Evolutionary conservation across 1,284 basidiomycete genomes (phyloP).

Genomic region (Leccinum laetum): DNA sequence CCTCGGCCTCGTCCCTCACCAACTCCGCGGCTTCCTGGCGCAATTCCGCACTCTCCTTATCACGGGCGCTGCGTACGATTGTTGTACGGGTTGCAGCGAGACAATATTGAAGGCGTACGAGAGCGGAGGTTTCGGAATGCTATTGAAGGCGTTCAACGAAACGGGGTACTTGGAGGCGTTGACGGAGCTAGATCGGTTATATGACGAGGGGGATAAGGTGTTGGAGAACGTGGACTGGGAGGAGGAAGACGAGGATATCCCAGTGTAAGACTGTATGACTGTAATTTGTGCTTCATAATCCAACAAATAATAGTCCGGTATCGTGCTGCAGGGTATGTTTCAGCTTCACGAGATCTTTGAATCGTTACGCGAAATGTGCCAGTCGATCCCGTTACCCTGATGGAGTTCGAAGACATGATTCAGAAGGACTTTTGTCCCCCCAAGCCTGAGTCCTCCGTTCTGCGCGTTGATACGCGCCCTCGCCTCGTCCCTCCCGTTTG

Average conservation of each 20-base stretch:
- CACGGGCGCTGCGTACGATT: slow-evolving; percentile 83
- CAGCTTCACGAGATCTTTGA: no score
- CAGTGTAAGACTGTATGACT: no score
- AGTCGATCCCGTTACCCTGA: no score
- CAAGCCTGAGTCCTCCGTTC: no score
- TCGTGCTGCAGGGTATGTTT: no score
- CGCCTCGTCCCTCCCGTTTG: no score
- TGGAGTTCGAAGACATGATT: no score
- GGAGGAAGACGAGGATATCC: slow-evolving; percentile 50
- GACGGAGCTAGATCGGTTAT: slow-evolving; percentile 85
- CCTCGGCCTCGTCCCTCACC: slow-evolving; percentile 77
- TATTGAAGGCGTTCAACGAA: slow-evolving; percentile 81
- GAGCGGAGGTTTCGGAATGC: slow-evolving; percentile 19
- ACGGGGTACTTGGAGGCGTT: slow-evolving; percentile 77
- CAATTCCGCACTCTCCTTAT: slow-evolving; percentile 87
- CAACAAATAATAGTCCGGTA: no score
- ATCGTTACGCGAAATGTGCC: no score
- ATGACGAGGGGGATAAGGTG: slow-evolving; percentile 77
- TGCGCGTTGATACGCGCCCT: no score
- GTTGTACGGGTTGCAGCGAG: slow-evolving; percentile 91
- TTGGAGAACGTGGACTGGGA: slow-evolving; percentile 80
- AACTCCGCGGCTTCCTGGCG: slow-evolving; percentile 87
- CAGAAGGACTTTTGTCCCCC: no score
- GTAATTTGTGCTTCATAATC: no score
- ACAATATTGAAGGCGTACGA: slow-evolving; percentile 79